Percentiles rank a stretch among this genome's conserved stretches.
Conservation (phyloP, 2,329 filamentous ascomycete genomes). For the Apiospora koreana region DNA sequence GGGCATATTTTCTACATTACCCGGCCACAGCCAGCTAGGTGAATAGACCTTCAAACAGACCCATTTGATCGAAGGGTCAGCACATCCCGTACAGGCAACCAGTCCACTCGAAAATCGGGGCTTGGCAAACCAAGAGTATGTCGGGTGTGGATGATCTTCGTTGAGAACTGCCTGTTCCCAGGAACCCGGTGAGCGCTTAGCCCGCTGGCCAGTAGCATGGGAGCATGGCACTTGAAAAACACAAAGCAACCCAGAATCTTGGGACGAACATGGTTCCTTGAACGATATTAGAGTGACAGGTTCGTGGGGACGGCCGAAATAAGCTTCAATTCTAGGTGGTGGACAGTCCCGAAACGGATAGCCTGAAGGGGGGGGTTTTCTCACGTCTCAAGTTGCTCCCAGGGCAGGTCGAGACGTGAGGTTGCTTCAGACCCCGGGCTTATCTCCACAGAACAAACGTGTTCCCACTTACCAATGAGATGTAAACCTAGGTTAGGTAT, state of each 20-base stretch:
- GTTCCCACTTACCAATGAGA: background rate
- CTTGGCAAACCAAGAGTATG: too few species aligned
- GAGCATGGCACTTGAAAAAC: background rate
- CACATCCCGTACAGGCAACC: too few species aligned
- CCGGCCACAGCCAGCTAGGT: too few species aligned
- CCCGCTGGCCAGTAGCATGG: background rate
- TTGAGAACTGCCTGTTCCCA: background rate
- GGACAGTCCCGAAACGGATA: background rate
- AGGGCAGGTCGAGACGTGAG: background rate
- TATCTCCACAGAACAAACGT: background rate
- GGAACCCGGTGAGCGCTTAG: background rate
- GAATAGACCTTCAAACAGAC: background rate
- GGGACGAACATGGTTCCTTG: constrained; percentile 2
- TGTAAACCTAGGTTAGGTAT: too few species aligned
- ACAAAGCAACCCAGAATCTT: background rate
- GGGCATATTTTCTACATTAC: background rate
- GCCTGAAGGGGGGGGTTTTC: background rate
- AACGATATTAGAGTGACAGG: background rate
- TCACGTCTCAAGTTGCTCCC: background rate
- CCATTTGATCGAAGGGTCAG: too few species aligned
- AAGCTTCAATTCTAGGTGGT: constrained; percentile 1
- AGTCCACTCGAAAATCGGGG: too few species aligned
- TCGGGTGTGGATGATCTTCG: background rate
- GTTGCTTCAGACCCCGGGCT: constrained; percentile 1
- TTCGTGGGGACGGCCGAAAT: background rate